phyloP scores from a whole-genome alignment of 257 asterid species.

The Solanum etuberosum region DNA sequence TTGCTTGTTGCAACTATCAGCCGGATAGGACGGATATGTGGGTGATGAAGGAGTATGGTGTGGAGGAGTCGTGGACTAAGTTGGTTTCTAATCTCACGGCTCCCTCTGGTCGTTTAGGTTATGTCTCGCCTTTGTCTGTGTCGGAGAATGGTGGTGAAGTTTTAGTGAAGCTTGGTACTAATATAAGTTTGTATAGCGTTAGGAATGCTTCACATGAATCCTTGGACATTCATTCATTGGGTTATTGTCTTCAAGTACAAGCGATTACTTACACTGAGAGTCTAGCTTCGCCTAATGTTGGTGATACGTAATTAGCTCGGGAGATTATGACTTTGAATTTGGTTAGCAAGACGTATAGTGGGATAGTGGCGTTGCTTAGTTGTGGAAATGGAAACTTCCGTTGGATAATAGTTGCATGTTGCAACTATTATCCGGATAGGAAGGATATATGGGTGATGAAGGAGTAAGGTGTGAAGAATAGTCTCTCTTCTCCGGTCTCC shows the following conservation, averaged over 20 bases:
- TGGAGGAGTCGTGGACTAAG: slow-evolving; percentile 21
- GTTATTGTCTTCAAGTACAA: background rate
- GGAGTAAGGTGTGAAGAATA: slow-evolving; percentile 9
- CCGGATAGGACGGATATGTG: slow-evolving; percentile 13
- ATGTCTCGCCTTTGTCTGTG: slow-evolving; percentile 7
- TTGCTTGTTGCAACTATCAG: background rate
- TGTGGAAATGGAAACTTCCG: background rate
- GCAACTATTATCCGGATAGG: background rate
- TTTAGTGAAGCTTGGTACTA: background rate
- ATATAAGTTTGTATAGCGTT: slow-evolving; percentile 1
- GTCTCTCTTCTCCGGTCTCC: background rate
- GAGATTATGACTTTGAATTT: background rate
- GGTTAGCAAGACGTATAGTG: background rate
- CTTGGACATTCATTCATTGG: background rate
- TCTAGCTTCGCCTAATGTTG: slow-evolving; percentile 12
- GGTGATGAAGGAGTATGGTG: slow-evolving; percentile 29
- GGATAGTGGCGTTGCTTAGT: background rate
- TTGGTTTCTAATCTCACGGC: background rate
- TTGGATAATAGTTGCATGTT: background rate
- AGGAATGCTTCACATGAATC: background rate
- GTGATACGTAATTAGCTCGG: background rate
- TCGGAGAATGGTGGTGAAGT: slow-evolving; percentile 8
- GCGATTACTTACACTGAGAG: slow-evolving; percentile 15
- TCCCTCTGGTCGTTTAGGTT: background rate
- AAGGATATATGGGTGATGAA: slow-evolving; percentile 18